Base-by-base conservation (phyloP, 2,329 filamentous ascomycete species). In the Ceratocystis ficicola region DNA sequence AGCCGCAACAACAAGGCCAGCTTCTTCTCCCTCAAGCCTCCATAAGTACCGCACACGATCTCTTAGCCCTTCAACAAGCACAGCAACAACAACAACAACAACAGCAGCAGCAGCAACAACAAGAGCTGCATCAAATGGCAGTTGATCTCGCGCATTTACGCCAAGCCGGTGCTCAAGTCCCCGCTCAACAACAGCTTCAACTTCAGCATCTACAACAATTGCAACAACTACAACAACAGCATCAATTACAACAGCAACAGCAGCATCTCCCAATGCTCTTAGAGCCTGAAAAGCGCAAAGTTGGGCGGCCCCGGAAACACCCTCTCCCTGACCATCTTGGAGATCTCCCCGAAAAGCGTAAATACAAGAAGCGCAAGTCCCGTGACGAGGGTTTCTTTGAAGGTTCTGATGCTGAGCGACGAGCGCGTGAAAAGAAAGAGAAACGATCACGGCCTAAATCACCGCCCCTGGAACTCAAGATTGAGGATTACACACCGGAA, bases 241-340 rank as follows among this genome's bases (percentile, higher is more conserved):
- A 63, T 5, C 60, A 65, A 17, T 63, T 63, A 28, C 59, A 65
- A 1, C 65, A 62, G 44, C 65, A 62, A 25, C 59, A 44, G 4
- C 65, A 65, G 8, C 64, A 44, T 7, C 15, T 59, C 3, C 32
- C 63, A 8, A 59, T 65, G 57, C 44, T 63, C 22, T 6, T 52
- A 17, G 66, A 67, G 20, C 69, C 81, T 82, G 68, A 75, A 74
- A 87, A 87, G 76, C 79, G 84, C 52, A 86, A 86, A 69, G 84
- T 87, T 48, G 85, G 85, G 6, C 81, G 85, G 32, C 85, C 84
- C 1, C 77, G 84, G 68, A 87, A 87, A 71, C 82, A 86, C 69
- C 83, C 84, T 4, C 71, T 81, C 10, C 82, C 82, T 3, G 84
- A 86, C 50, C 77, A 80, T n/a, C 77, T 74, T 6, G 74, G 76